Conservation (phyloP, 257 asterid species). For the Nicotiana knightiana region DNA sequence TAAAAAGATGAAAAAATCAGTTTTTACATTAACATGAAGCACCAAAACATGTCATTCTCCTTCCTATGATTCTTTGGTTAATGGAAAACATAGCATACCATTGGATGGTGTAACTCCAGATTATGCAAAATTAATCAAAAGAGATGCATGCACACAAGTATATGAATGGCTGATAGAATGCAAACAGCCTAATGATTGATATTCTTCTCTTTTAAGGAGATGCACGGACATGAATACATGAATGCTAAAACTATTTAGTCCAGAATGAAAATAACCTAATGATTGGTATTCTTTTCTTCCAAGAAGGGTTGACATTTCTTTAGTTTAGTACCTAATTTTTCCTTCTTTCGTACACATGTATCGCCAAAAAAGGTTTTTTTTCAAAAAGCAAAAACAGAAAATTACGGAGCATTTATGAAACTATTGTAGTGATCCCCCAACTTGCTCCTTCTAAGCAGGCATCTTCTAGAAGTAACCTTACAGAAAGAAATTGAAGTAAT, state of each 20-base stretch:
- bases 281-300: background rate
- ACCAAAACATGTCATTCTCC: background rate
- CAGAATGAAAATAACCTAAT: background rate
- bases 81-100: background rate
- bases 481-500: background rate
- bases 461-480: background rate
- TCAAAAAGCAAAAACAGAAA: background rate
- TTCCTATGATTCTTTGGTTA: background rate
- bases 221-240: background rate
- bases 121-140: background rate
- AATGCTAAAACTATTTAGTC: background rate
- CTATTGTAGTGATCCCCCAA: background rate
- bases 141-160: background rate
- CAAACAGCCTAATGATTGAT: background rate
- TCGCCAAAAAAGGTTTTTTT: background rate
- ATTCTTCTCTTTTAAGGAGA: background rate
- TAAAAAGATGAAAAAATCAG: background rate
- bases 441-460: background rate
- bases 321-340: background rate
- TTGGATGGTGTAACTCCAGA: background rate
- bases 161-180: background rate
- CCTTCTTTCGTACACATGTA: background rate
- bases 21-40: background rate
- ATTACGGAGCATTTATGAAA: background rate
- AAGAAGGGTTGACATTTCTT: background rate